Evolutionary conservation across 2,329 filamentous ascomycete genomes (phyloP).

Genomic region (Fusarium hostae): DNA sequence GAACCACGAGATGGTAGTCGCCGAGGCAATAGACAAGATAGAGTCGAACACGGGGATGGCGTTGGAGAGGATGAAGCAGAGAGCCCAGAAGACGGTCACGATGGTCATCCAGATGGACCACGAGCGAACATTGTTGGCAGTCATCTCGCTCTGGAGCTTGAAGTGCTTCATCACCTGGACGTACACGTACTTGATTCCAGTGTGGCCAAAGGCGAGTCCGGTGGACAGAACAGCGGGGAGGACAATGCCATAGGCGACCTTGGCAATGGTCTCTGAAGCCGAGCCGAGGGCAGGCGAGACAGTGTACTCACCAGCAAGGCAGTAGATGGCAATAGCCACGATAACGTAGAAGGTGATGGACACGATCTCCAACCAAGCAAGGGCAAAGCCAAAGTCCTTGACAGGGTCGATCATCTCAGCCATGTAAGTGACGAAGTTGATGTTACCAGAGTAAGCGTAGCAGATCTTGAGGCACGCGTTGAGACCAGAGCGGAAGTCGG

Average conservation of each 20-base stretch:
- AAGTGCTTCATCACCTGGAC: constrained; percentile 49
- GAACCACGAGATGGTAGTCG: constrained; percentile 52
- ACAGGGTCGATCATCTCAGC: constrained; percentile 51
- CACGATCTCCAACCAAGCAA: constrained; percentile 39
- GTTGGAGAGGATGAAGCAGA: constrained; percentile 51
- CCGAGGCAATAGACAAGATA: constrained; percentile 51
- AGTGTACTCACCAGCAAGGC: constrained; percentile 44
- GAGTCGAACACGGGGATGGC: constrained; percentile 53
- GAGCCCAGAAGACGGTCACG: constrained; percentile 50
- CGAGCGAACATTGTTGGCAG: constrained; percentile 47
- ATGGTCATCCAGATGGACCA: constrained; percentile 51
- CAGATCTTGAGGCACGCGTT: constrained; percentile 50
- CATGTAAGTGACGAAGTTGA: constrained; percentile 52
- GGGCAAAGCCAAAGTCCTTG: constrained; percentile 46
- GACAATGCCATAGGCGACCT: constrained; percentile 48
- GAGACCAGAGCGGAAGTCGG: constrained; percentile 48
- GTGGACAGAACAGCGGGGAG: constrained; percentile 47
- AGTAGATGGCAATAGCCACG: constrained; percentile 45
- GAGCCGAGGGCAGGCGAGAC: constrained; percentile 44
- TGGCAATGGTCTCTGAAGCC: constrained; percentile 36
- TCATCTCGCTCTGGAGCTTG: constrained; percentile 49
- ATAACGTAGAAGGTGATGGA: constrained; percentile 44
- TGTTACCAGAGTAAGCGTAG: constrained; percentile 53
- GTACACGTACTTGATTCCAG: constrained; percentile 50
- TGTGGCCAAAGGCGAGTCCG: constrained; percentile 49